A percentile compares a stretch with the other conserved stretches of the same genome.
These are phyloP conservation scores for Cryphonectria naterciae DNA, from an alignment of 2,329 filamentous ascomycete genomes.

Conservation along the genomic window DNA sequence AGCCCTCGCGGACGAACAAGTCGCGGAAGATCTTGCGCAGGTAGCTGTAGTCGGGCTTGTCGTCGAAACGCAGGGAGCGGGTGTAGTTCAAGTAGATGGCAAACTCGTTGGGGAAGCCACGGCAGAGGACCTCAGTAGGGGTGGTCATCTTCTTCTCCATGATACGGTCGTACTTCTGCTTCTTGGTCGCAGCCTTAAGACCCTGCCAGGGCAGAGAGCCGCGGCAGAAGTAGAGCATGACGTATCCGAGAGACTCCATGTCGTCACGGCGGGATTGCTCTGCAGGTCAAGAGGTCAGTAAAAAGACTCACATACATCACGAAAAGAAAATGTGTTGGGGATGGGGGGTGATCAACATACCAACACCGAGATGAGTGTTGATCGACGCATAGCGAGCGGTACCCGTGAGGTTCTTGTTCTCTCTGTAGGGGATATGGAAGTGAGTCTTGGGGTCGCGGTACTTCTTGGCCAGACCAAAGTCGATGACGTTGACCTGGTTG, in stretches of 20 bases:
- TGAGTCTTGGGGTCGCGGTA: constrained; percentile 99
- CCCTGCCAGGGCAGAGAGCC: constrained; percentile 99
- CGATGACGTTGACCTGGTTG: constrained; percentile 99
- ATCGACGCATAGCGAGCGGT: constrained; percentile 98
- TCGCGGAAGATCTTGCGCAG: constrained; percentile 99
- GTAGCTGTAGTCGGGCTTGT: constrained; percentile 99
- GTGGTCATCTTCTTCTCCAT: constrained; percentile 99
- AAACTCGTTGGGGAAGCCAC: constrained; percentile 98
- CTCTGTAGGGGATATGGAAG: constrained; percentile 99
- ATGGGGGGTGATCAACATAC: constrained; percentile 53
- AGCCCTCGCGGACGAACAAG: constrained; percentile 96
- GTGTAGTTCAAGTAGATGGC: constrained; percentile 99
- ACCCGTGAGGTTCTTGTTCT: constrained; percentile 99
- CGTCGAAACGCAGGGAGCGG: constrained; percentile 95
- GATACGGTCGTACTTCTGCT: constrained; percentile 99
- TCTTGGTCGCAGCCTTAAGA: constrained; percentile 97
- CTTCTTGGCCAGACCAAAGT: constrained; percentile 99
- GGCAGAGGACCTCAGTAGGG: constrained; percentile 96
- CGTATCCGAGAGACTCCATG: constrained; percentile 98
- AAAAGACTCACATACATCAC: constrained; percentile 30
- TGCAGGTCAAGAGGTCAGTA: constrained; percentile 40
- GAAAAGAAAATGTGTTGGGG: neutral
- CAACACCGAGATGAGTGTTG: constrained; percentile 96
- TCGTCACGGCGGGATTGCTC: constrained; percentile 99
- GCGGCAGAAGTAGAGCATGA: constrained; percentile 99